A percentile compares a stretch with the other conserved stretches of the same genome.
phyloP scores from a whole-genome alignment of 2,329 filamentous ascomycete genomes.

The Ceratocystis variospora region DNA sequence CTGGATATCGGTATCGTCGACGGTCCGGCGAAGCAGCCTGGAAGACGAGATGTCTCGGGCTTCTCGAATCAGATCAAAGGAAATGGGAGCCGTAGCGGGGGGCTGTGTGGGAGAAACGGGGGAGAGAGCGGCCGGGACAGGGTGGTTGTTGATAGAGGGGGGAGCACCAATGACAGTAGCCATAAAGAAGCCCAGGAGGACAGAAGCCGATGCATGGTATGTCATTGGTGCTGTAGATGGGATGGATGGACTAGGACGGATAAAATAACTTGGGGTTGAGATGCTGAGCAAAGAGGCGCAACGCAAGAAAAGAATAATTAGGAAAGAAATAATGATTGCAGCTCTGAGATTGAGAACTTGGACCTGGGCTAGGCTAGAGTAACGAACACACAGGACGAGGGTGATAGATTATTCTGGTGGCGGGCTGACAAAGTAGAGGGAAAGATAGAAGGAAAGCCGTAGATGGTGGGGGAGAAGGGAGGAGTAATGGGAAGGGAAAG shows the following conservation, averaged over 20 bases:
- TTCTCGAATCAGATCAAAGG: slow-evolving; percentile 11
- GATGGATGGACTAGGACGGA: background rate
- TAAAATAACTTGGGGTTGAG: background rate
- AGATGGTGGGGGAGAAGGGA: background rate
- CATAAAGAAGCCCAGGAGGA: slow-evolving; percentile 11
- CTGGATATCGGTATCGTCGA: slow-evolving; percentile 18
- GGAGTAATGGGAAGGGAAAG: background rate
- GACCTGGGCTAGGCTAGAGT: background rate
- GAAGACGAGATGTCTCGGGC: slow-evolving; percentile 9
- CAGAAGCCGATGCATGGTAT: background rate
- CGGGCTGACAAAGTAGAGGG: background rate
- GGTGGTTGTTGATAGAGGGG: background rate
- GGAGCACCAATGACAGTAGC: slow-evolving; percentile 9
- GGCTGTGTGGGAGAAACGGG: background rate
- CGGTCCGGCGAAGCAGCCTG: slow-evolving; percentile 5
- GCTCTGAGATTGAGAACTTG: background rate
- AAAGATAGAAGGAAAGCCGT: background rate
- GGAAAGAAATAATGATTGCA: slow-evolving; percentile 1
- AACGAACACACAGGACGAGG: background rate
- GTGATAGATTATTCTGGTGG: background rate
- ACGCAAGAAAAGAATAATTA: background rate
- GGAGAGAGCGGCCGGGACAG: slow-evolving; percentile 6
- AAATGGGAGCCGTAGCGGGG: slow-evolving; percentile 5
- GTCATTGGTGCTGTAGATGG: slow-evolving; percentile 2
- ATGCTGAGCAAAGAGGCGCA: background rate